These are phyloP conservation scores for Xylariaceae sp. DNA, from an alignment of 2,329 filamentous ascomycete species.

Conservation along the genomic window DNA sequence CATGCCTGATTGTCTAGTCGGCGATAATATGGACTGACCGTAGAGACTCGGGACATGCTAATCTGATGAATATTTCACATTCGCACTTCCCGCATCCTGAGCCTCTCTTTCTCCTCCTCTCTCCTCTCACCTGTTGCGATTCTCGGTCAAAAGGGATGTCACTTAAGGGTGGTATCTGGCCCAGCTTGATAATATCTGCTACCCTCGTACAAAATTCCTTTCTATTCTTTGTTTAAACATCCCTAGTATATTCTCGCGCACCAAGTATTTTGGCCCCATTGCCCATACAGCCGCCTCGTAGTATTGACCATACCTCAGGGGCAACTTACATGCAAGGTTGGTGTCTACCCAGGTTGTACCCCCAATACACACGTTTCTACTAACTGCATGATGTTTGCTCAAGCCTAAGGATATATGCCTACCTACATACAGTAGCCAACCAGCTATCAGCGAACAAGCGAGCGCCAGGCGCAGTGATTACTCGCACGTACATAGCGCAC, in stretches of 20 bases:
- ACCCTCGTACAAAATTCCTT: conserved; percentile 37
- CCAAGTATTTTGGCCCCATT: conserved; percentile 20
- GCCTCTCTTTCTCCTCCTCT: conserved; percentile 16
- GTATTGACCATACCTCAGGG: conserved; percentile 29
- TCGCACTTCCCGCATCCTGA: conserved; percentile 33
- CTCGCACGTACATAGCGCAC: conserved; percentile 35
- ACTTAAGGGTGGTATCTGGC: conserved; percentile 24
- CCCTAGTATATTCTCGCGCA: conserved; percentile 29
- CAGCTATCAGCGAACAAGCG: conserved; percentile 21
- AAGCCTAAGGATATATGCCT: conserved; percentile 21
- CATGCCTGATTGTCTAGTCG: conserved; percentile 32
- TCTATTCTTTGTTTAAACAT: conserved; percentile 32
- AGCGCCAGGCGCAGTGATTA: conserved; percentile 23
- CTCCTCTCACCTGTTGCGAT: conserved; percentile 15
- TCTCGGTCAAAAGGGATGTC: conserved; percentile 28
- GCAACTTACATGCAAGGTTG: conserved; percentile 23
- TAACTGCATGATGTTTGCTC: conserved; percentile 26
- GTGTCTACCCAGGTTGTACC: conserved; percentile 23
- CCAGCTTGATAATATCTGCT: conserved; percentile 26
- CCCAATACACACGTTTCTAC: conserved; percentile 27
- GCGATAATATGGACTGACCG: conserved; percentile 33
- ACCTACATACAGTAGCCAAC: conserved; percentile 24
- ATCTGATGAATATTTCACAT: conserved; percentile 30
- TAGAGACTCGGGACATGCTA: conserved; percentile 34
- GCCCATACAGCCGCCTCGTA: conserved; percentile 21